phyloP scores from a whole-genome alignment of 2,329 filamentous ascomycete species.

The Colletotrichum incanum region DNA sequence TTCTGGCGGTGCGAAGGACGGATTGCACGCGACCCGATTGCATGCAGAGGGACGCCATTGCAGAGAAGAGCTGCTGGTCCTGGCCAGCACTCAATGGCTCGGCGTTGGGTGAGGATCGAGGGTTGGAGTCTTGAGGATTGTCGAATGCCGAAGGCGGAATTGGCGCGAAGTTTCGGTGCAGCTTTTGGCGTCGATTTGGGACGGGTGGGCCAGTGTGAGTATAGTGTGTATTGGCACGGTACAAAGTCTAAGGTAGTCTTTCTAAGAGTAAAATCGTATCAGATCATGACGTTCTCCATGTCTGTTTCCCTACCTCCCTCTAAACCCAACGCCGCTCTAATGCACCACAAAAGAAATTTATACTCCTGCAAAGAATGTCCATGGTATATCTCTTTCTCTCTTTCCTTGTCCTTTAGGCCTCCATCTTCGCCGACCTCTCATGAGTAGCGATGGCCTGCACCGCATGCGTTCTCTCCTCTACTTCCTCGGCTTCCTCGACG shows the following conservation, averaged over 20 bases:
- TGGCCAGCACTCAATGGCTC: slow-evolving; percentile 54
- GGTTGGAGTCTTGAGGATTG: slow-evolving; percentile 24
- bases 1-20: slow-evolving; percentile 45
- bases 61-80: slow-evolving; percentile 46
- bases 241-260: slow-evolving; percentile 6
- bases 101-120: slow-evolving; percentile 30
- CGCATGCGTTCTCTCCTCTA: slow-evolving; percentile 18
- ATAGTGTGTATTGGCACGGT: slow-evolving; percentile 14
- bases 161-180: slow-evolving; percentile 17
- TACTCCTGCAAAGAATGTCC: slow-evolving; percentile 14
- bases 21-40: slow-evolving; percentile 47
- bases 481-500: slow-evolving; percentile 45
- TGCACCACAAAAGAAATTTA: slow-evolving; percentile 33
- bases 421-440: slow-evolving; percentile 28
- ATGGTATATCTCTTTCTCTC: not conserved
- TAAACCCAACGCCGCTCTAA: slow-evolving; percentile 32
- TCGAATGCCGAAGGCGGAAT: slow-evolving; percentile 20
- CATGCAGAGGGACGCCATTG: slow-evolving; percentile 52
- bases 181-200: slow-evolving; percentile 27
- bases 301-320: slow-evolving; percentile 12
- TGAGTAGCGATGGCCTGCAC: slow-evolving; percentile 29
- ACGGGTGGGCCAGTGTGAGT: slow-evolving; percentile 9
- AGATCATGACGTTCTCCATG: slow-evolving; percentile 39
- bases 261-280: slow-evolving; percentile 19
- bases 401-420: slow-evolving; percentile 12